Evolutionary conservation across 2,329 filamentous ascomycete genomes (phyloP).

Genomic region (Diaporthe australafricana): DNA sequence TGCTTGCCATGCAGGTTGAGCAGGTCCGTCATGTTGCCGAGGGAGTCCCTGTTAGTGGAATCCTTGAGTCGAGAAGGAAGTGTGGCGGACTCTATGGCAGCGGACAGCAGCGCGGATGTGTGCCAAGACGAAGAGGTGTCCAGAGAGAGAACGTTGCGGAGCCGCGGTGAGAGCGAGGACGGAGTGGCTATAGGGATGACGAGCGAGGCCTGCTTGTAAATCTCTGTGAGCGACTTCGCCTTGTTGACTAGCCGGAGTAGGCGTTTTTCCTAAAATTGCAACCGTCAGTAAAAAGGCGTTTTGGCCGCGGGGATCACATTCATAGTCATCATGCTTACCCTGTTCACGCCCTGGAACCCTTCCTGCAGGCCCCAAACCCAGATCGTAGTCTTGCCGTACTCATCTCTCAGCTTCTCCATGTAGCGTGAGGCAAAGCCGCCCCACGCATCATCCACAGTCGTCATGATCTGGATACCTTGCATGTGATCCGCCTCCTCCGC

Average conservation of each 20-base stretch:
- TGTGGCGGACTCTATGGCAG: slow-evolving; percentile 82
- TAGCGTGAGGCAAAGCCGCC: slow-evolving; percentile 81
- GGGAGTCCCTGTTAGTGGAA: slow-evolving; percentile 57
- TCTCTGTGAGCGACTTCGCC: slow-evolving; percentile 76
- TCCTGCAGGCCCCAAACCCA: slow-evolving; percentile 90
- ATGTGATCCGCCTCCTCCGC: slow-evolving; percentile 93
- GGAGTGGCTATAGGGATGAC: slow-evolving; percentile 80
- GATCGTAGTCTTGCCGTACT: slow-evolving; percentile 87
- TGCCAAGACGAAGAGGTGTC: slow-evolving; percentile 81
- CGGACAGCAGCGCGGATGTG: slow-evolving; percentile 78
- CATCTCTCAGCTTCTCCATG: slow-evolving; percentile 83
- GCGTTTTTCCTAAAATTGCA: slow-evolving; percentile 65
- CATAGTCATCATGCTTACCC: slow-evolving; percentile 53
- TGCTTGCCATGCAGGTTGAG: slow-evolving; percentile 84
- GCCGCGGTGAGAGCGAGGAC: slow-evolving; percentile 59
- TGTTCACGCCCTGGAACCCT: slow-evolving; percentile 60
- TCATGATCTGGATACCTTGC: slow-evolving; percentile 85
- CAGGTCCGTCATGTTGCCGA: slow-evolving; percentile 73
- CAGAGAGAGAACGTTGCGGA: slow-evolving; percentile 63
- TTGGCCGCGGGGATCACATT: not conserved
- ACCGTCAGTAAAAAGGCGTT: not conserved
- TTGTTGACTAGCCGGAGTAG: slow-evolving; percentile 77
- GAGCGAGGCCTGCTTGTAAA: slow-evolving; percentile 79
- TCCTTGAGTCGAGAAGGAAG: slow-evolving; percentile 78
- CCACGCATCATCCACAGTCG: slow-evolving; percentile 82